Evolutionary conservation across 2,329 filamentous ascomycete genomes (phyloP).

Genomic region (Fusarium brevicatenulatum): DNA sequence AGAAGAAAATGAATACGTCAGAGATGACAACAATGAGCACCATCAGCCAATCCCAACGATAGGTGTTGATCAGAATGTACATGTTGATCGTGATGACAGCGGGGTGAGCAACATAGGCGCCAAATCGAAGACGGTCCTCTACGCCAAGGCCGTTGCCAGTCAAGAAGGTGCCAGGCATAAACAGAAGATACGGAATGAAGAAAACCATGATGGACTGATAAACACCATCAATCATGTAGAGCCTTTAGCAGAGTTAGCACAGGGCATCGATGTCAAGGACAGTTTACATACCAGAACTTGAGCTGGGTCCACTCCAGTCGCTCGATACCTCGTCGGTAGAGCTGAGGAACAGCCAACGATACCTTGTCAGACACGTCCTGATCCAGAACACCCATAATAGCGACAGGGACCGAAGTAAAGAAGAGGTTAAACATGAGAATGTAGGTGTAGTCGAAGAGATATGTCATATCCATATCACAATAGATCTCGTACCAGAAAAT

Average conservation of each 20-base stretch:
- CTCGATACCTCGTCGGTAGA: constrained; percentile 96
- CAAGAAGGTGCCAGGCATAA: constrained; percentile 73
- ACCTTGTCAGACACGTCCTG: constrained; percentile 96
- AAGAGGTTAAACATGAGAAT: constrained; percentile 96
- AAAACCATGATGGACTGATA: constrained; percentile 96
- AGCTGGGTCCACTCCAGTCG: constrained; percentile 93
- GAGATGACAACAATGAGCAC: constrained; percentile 83
- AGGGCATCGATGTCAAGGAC: not conserved
- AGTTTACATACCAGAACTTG: constrained; percentile 86
- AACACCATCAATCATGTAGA: constrained; percentile 93
- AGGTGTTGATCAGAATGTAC: constrained; percentile 96
- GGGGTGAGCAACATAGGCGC: constrained; percentile 85
- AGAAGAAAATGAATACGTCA: constrained; percentile 89
- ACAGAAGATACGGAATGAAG: constrained; percentile 89
- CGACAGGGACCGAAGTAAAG: constrained; percentile 94
- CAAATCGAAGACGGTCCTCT: constrained; percentile 83
- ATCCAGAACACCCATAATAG: constrained; percentile 95
- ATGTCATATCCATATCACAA: constrained; percentile 95
- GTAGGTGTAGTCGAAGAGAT: constrained; percentile 97
- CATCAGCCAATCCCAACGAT: constrained; percentile 98
- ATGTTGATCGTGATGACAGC: constrained; percentile 89
- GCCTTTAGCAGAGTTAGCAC: constrained; percentile 58
- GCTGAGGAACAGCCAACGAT: constrained; percentile 91
- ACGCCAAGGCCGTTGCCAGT: constrained; percentile 79
- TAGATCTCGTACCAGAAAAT: constrained; percentile 99